Base-by-base conservation (phyloP, 2,329 filamentous ascomycete genomes). In the Drechslerella dactyloides region DNA sequence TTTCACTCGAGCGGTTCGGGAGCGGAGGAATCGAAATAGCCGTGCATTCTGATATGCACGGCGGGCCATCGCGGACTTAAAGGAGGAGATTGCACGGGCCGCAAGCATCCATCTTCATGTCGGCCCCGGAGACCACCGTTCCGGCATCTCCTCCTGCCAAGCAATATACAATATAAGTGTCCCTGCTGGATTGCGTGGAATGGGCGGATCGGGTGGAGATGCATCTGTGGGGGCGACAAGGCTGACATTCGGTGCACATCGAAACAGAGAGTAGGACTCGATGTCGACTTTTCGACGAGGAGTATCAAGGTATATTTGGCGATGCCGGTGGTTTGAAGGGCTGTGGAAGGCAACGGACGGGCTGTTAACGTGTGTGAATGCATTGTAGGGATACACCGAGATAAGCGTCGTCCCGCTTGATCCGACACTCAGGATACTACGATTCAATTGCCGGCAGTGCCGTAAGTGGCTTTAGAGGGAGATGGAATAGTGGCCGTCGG, bases 251-350 rank as follows among this genome's bases (percentile, higher is more conserved):
- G 82, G 53, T 76, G 73, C 69, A 77, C 97, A 66, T 84, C 91
- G 61, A 89, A 92, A 80, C 93, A 97, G 81, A 90, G 90, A 79
- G 88, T 99, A 55, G 89, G 92, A 76, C 83, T 99, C 70, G 93
- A 97, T 77, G 84, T 99, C 78, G 90, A 96, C 81, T 96, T 99
- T 79, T 84, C 85, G 74, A 86, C 85, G 60, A 89, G 88, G 80
- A 85, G 84, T 77, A 82, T 97, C 77, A 87, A 85, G 73, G 76
- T 77, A 74, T 59, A 69, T 13, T 24, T 21, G 33, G 58, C 52
- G 11, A 35, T 46, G 44, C 24, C 51, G 10, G 11, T 30, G 3
- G 13, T 44, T 8, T 33, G 33, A 23, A 57, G 15, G 17, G 24
- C 46, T 21, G 42, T 24, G 44, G 48, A 40, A 33, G 35, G 21